Conservation (phyloP, 78 protist species). For the Salpingoeca rosetta region DNA sequence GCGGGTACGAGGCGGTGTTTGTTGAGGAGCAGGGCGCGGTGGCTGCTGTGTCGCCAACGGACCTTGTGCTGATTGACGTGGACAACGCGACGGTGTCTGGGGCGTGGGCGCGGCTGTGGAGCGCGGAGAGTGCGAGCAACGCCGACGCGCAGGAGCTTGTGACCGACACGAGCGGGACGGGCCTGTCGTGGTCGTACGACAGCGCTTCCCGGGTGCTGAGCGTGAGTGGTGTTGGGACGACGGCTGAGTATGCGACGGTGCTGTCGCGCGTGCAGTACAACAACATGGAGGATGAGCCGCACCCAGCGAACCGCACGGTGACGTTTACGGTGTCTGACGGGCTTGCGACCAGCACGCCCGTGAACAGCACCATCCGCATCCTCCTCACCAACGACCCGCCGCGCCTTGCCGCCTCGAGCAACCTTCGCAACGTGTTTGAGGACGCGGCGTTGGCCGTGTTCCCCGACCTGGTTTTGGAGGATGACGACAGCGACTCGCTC, state of each 20-base stretch:
- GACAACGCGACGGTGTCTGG: neutral
- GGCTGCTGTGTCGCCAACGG: neutral
- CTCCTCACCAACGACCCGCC: constrained; percentile 4
- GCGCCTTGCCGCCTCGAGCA: neutral
- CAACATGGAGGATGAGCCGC: neutral
- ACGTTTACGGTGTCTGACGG: neutral
- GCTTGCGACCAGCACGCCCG: neutral
- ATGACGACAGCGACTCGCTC: neutral
- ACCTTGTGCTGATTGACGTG: neutral
- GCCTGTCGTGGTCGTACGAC: no score
- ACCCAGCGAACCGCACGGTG: neutral
- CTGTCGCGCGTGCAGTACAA: neutral
- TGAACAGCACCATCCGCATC: neutral
- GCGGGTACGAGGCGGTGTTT: neutral
- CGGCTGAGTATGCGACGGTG: neutral
- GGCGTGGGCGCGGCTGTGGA: neutral
- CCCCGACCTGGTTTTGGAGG: neutral
- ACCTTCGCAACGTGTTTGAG: neutral
- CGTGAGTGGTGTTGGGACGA: neutral
- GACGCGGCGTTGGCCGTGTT: neutral
- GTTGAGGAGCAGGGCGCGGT: neutral
- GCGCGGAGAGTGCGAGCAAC: neutral
- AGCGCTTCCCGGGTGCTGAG: no score
- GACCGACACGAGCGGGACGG: no score
- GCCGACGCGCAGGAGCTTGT: neutral